Base-by-base conservation (phyloP, 805 yeast species). In the Suhomyces kilbournensis region DNA sequence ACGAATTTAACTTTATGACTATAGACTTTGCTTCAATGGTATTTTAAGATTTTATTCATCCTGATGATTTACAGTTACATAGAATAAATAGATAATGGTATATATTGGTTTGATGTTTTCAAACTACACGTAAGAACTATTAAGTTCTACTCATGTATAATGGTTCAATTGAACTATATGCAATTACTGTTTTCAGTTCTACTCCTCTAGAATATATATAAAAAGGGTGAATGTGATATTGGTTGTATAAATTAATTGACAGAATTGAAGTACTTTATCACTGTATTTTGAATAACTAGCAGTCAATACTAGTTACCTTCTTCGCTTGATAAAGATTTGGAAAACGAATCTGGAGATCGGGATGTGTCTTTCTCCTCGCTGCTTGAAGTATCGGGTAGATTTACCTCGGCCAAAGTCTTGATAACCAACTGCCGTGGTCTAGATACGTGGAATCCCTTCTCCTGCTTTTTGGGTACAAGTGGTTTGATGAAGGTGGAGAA, bases 371-470 rank as follows among this genome's bases (percentile, higher is more conserved):
- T 9, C 9, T 17, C 19, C 26, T 42, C 28, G 22, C 17, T 14
- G 22, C 30, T 42, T 8, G 45, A 42, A n/a, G 19, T 4, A 20
- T 20, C 30, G 1, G 12, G 8, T 42, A 15, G 28, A 35, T 26
- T 14, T 10, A 47, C 39, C 30, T 28, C 51, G 4, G 35, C 40
- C 26, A 56, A 39, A 10, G 57, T 53, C 44, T 60, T 66, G 10
- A 72, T 68, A 12, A 71, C 58, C 44, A 73, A 60, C 17, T 64
- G 67, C 46, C 70, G 58, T 8, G 77, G 77, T 48, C 77, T 63
- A 3, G 64, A 57, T 6, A 73, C 77, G 32, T 65, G 66, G 49
- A 73, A 73, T 12, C 48, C 48, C 30, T 46, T 46, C n/a, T 46
- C 48, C 17, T 42, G 30, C n/a, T 42, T 42, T 23, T 42, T 42